Evolutionary conservation across 345 rosid species (phyloP).

Genomic region (Conringia planisiliqua): DNA sequence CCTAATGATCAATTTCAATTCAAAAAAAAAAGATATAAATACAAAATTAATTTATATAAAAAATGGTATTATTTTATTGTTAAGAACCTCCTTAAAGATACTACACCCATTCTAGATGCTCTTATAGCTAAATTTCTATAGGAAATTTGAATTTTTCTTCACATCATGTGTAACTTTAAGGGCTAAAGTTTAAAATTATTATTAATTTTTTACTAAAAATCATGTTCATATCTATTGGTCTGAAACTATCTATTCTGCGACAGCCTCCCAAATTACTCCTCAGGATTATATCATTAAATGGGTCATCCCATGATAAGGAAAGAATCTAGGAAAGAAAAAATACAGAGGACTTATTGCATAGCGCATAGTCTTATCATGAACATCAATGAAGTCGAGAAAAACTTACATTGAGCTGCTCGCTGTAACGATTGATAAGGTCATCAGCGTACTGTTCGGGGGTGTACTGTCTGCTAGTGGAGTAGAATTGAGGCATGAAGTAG

Average conservation of each 20-base stretch:
- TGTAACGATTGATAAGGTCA: slow-evolving; percentile 54
- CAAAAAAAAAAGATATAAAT: no score
- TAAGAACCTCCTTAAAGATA: no score
- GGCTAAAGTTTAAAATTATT: neutral
- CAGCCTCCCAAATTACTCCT: neutral
- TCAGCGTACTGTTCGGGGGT: slow-evolving; percentile 58
- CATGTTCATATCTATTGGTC: neutral
- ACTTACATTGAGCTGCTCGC: slow-evolving; percentile 53
- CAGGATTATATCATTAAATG: neutral
- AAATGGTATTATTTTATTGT: no score
- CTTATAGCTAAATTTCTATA: neutral
- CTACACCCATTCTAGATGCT: no score
- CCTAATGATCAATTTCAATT: no score
- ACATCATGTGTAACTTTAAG: neutral
- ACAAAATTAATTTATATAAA: no score
- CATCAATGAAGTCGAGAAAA: neutral
- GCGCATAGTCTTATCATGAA: neutral
- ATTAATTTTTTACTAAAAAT: neutral
- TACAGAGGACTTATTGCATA: slow-evolving; percentile 1
- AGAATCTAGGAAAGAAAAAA: neutral
- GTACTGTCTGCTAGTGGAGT: slow-evolving; percentile 50
- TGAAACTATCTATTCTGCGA: neutral
- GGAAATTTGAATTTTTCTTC: neutral
- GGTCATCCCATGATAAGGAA: neutral
- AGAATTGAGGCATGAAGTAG: slow-evolving; percentile 75